A percentile compares a stretch with the other conserved stretches of the same genome.
These are phyloP conservation scores for Termitomyces sp. DNA, from an alignment of 768 basidiomycete species.

Conservation along the genomic window DNA sequence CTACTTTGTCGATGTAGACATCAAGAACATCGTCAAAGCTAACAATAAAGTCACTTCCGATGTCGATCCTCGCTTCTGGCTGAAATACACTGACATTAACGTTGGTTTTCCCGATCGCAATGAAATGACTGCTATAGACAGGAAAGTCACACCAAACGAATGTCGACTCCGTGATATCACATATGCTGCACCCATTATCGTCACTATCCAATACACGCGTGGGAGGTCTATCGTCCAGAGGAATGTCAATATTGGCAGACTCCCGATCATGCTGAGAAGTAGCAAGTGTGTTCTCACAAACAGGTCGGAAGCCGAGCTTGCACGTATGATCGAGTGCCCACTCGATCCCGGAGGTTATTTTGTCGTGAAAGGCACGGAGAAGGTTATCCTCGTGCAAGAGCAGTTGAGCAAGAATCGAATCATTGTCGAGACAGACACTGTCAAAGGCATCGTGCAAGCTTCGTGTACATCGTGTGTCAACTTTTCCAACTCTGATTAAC, in stretches of 20 bases:
- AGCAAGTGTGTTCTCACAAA: slow-evolving; percentile 91
- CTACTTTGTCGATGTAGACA: slow-evolving; percentile 96
- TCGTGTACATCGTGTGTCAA: slow-evolving; percentile 89
- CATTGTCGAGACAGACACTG: slow-evolving; percentile 91
- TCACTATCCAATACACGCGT: slow-evolving; percentile 92
- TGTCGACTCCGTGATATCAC: slow-evolving; percentile 94
- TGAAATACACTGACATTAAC: slow-evolving; percentile 94
- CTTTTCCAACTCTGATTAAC: background rate
- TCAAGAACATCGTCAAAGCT: slow-evolving; percentile 93
- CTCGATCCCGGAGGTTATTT: slow-evolving; percentile 99
- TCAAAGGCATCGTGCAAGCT: slow-evolving; percentile 89
- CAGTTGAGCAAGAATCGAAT: slow-evolving; percentile 99
- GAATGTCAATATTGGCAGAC: slow-evolving; percentile 83
- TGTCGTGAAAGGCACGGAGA: slow-evolving; percentile 98
- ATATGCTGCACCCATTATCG: slow-evolving; percentile 89
- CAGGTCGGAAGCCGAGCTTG: slow-evolving; percentile 73
- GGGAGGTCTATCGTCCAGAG: slow-evolving; percentile 86
- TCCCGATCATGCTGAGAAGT: slow-evolving; percentile 96
- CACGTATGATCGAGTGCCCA: slow-evolving; percentile 96
- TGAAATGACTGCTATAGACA: slow-evolving; percentile 75
- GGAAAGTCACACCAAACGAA: slow-evolving; percentile 91
- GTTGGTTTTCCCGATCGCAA: slow-evolving; percentile 91
- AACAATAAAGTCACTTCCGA: slow-evolving; percentile 95
- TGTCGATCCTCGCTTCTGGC: slow-evolving; percentile 94
- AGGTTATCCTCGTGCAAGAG: slow-evolving; percentile 98